These are phyloP conservation scores for Metarhizium sp. DNA, from an alignment of 2,329 filamentous ascomycete genomes.

Conservation along the genomic window DNA sequence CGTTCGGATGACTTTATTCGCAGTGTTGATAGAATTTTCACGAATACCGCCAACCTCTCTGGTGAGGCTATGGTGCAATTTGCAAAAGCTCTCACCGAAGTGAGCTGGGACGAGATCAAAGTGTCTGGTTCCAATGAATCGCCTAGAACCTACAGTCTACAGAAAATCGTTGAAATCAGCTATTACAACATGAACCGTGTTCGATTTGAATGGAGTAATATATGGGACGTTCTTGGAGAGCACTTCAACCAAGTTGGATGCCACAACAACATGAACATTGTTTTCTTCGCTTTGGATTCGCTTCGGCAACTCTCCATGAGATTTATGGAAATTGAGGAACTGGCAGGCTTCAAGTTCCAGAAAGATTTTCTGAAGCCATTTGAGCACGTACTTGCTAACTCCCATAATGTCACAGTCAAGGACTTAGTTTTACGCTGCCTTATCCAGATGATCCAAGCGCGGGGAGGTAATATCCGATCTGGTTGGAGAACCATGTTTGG, in stretches of 20 bases:
- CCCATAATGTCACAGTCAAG: conserved; percentile 83
- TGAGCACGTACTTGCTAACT: conserved; percentile 93
- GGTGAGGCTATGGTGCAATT: conserved; percentile 95
- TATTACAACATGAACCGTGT: conserved; percentile 99
- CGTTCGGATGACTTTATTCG: conserved; percentile 89
- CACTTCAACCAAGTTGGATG: conserved; percentile 98
- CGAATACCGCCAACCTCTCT: conserved; percentile 85
- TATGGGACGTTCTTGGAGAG: conserved; percentile 95
- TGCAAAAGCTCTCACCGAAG: conserved; percentile 81
- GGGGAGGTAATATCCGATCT: conserved; percentile 92
- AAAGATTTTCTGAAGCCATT: conserved; percentile 99
- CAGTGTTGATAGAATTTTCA: conserved; percentile 91
- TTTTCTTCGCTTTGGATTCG: conserved; percentile 95
- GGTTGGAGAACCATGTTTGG: conserved; percentile 99
- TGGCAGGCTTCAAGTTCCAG: conserved; percentile 98
- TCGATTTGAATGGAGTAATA: conserved; percentile 94
- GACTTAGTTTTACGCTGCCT: conserved; percentile 94
- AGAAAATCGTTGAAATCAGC: conserved; percentile 97
- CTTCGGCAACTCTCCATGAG: conserved; percentile 94
- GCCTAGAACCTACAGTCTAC: conserved; percentile 90
- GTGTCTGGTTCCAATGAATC: conserved; percentile 94
- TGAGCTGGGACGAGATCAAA: conserved; percentile 98
- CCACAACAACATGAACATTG: conserved; percentile 90
- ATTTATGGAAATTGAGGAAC: conserved; percentile 96
- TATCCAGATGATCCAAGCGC: conserved; percentile 97